These are phyloP conservation scores for Lachnellula suecica DNA, from an alignment of 2,329 filamentous ascomycete genomes.

Conservation along the genomic window DNA sequence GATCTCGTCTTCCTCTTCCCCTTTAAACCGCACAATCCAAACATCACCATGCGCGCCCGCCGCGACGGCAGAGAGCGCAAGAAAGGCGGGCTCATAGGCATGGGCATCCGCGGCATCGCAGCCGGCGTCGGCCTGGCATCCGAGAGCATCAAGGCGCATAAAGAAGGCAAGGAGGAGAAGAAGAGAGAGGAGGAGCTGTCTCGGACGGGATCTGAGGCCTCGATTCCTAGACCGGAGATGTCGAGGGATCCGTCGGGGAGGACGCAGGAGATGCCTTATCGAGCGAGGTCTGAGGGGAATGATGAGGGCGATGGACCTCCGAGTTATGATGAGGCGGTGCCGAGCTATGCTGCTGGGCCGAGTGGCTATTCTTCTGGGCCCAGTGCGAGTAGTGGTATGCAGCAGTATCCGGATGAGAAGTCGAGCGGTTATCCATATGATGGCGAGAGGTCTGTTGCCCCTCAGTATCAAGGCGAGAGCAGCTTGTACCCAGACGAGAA, in stretches of 20 bases:
- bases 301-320: neutral
- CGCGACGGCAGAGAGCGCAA: neutral
- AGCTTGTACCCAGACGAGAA: neutral
- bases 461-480: neutral
- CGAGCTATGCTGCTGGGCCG: neutral
- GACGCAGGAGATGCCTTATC: neutral
- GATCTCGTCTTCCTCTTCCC: neutral
- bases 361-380: neutral
- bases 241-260: neutral
- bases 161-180: neutral
- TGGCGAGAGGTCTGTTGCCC: neutral
- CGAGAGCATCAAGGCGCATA: conserved; percentile 1
- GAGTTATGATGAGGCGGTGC: neutral
- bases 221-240: neutral
- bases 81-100: neutral
- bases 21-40: neutral
- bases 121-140: conserved; percentile 8
- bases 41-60: neutral
- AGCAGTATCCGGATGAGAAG: neutral
- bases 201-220: neutral
- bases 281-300: neutral
- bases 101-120: neutral
- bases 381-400: neutral
- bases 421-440: neutral
- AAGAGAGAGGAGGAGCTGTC: neutral